phyloP scores from a whole-genome alignment of 208 protist species.

The Leishmania martiniquensis region DNA sequence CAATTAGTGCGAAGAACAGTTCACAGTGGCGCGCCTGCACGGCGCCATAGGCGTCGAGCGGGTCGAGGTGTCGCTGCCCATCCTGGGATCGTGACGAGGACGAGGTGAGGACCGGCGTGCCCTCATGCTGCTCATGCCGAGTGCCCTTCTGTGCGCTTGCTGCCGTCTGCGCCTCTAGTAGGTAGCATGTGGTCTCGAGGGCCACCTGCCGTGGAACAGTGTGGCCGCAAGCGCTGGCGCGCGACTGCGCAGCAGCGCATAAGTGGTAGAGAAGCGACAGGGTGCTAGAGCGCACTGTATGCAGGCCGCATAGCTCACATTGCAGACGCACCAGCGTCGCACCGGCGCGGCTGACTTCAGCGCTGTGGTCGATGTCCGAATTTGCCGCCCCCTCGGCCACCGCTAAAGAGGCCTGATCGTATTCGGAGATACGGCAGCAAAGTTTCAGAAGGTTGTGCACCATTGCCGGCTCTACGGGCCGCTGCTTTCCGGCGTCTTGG shows the following conservation, averaged over 20 bases:
- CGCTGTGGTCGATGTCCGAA: constrained; percentile 5
- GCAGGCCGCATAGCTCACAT: constrained; percentile 25
- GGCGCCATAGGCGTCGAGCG: not conserved
- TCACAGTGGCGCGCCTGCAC: constrained; percentile 35
- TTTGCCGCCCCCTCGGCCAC: not conserved
- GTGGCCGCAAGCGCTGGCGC: not conserved
- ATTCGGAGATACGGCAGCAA: constrained; percentile 49
- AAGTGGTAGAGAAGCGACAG: constrained; percentile 48
- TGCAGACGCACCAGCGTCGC: constrained; percentile 39
- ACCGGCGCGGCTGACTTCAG: constrained; percentile 4
- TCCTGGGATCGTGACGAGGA: not conserved
- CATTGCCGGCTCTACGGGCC: constrained; percentile 30
- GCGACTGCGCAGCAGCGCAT: constrained; percentile 34
- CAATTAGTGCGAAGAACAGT: constrained; percentile 47
- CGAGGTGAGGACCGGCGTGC: not conserved
- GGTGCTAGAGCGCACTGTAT: constrained; percentile 30
- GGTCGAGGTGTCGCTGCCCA: not conserved
- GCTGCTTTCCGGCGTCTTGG: not conserved
- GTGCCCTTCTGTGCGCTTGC: not conserved
- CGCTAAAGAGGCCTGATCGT: constrained; percentile 1
- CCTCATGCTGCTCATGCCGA: not conserved
- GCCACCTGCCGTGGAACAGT: constrained; percentile 20
- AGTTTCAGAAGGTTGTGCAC: constrained; percentile 57
- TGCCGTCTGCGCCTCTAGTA: constrained; percentile 20
- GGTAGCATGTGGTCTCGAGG: constrained; percentile 31